Evolutionary conservation across 257 asterid species (phyloP), one percentile per base, ranked within the genome.

Genomic region (Solanum boliviense): DNA sequence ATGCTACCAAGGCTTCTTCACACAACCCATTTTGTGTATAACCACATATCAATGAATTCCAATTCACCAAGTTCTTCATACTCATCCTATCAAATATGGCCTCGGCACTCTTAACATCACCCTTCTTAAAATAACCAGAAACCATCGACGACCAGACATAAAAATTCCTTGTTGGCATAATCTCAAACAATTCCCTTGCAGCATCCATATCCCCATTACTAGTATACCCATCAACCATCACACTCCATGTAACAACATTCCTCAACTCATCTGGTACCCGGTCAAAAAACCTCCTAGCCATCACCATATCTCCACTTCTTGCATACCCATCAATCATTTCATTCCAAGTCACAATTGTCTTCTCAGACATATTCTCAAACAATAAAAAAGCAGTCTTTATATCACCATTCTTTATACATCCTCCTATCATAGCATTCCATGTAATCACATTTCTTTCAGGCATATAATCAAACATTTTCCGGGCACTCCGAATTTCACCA

Each of bases 191-290:
- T 62, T 93, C 91, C 85, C 84, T 85, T 18, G 98, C 98, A 32
- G 93, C 91, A 87, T 91, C 94, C 98, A 94, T 94, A 87, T 94
- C 94, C 32, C 95, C 96, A 73, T 84, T 85, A 74, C 91, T 87
- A 39, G 90, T 91, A 74, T 92, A 95, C 75, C 96, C 95, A 75
- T 91, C 93, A 58, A 95, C 94, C 94, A 94, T 91, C 84, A 92
- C 92, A 15, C 98, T 96, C 95, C 96, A 95, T n/a, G 98, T 92
- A 32, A 93, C 97, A 86, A 94, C 99, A 91, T 88, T 93, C 92
- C 89, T 94, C 89, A 93, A 78, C 46, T 87, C 90, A 60, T 86
- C 91, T 2, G 98, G 98, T 44, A 93, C 90, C 16, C 89, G 86
- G 35, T 92, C 88, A 70, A 94, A 96, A 86, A 93, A 88, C n/a